phyloP scores from a whole-genome alignment of 352 stramenopile genomes.

The Globisporangium carolinianum region DNA sequence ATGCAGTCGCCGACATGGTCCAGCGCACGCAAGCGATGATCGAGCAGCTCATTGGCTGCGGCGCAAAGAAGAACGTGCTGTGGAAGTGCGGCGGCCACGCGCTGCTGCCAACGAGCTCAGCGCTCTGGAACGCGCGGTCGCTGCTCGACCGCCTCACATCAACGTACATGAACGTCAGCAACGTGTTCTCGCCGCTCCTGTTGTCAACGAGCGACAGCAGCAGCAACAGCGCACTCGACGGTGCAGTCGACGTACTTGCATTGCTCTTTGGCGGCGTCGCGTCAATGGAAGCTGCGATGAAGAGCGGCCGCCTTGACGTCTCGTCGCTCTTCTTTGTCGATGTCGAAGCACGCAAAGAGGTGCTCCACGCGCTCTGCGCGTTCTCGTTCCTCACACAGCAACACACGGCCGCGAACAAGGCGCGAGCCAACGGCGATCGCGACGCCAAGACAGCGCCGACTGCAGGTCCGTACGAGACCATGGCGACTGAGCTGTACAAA shows the following conservation, averaged over 20 bases:
- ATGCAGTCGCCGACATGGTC: conserved; percentile 54
- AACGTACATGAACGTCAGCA: conserved; percentile 46
- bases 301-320: conserved; percentile 64
- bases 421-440: background rate
- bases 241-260: conserved; percentile 61
- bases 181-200: conserved; percentile 18
- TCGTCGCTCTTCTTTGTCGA: conserved; percentile 75
- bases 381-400: conserved; percentile 74
- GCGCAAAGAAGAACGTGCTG: conserved; percentile 71
- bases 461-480: conserved; percentile 24
- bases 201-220: conserved; percentile 16
- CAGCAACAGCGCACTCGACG: conserved; percentile 16
- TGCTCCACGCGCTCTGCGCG: conserved; percentile 74
- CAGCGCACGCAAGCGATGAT: conserved; percentile 72
- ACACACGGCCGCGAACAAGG: conserved; percentile 22
- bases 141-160: conserved; percentile 58
- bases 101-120: conserved; percentile 47
- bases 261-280: conserved; percentile 62
- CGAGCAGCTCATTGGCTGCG: conserved; percentile 56
- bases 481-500: conserved; percentile 65
- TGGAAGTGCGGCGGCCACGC: conserved; percentile 92
- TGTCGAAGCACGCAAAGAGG: conserved; percentile 48
- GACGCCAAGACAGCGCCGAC: conserved; percentile 4
- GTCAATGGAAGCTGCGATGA: conserved; percentile 78
- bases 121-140: conserved; percentile 69